These are phyloP conservation scores for Mimosa pudica DNA, from an alignment of 306 rosid genomes.

Conservation along the genomic window DNA sequence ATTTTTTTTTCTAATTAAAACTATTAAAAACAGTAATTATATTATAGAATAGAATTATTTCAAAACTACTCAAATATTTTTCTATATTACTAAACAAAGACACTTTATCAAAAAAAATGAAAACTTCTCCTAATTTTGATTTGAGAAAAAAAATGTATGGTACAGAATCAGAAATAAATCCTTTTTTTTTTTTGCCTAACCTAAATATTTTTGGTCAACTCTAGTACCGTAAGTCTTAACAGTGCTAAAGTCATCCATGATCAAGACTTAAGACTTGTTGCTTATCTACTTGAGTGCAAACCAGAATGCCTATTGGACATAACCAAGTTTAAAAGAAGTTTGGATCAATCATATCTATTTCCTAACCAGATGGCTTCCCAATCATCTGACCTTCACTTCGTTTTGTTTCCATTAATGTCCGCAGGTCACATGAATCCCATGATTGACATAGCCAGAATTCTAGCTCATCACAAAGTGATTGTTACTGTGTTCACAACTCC, in stretches of 20 bases:
- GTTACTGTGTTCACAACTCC: conserved; percentile 48
- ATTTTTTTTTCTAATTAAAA: no score
- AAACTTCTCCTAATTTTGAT: no score
- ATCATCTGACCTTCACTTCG: conserved; percentile 47
- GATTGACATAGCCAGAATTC: conserved; percentile 47
- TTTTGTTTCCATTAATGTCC: conserved; percentile 43
- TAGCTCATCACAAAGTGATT: conserved; percentile 34
- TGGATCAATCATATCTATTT: no score
- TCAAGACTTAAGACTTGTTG: background rate
- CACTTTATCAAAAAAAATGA: no score
- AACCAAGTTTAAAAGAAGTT: background rate
- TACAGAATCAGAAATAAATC: no score
- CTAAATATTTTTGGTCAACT: background rate
- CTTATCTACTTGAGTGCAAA: background rate
- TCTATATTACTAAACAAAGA: no score
- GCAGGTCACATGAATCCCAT: conserved; percentile 55
- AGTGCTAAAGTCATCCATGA: background rate
- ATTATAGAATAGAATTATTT: no score
- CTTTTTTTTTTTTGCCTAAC: background rate
- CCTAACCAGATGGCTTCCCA: conserved; percentile 34
- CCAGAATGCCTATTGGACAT: background rate
- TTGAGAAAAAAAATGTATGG: no score
- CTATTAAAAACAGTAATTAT: no score
- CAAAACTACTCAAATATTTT: no score
- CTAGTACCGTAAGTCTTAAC: background rate